Conservation (phyloP, 768 basidiomycete species). For the Mycena maculata region DNA sequence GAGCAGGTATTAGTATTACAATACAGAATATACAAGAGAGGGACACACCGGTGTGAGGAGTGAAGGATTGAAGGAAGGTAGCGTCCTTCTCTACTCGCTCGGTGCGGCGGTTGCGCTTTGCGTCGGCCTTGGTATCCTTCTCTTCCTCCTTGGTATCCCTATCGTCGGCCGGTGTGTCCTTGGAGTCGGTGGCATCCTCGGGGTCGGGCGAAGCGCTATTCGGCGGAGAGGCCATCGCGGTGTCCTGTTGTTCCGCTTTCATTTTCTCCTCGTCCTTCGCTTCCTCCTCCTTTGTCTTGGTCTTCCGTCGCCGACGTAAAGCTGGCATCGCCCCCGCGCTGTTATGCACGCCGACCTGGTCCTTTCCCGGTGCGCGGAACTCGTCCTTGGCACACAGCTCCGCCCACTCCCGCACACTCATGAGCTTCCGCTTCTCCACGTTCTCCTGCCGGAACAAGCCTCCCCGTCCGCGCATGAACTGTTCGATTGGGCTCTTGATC, state of each 20-base stretch:
- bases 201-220: slow-evolving; percentile 52
- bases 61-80: slow-evolving; percentile 77
- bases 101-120: slow-evolving; percentile 52
- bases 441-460: slow-evolving; percentile 94
- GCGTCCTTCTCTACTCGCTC: slow-evolving; percentile 57
- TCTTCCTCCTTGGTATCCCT: too few relatives aligned
- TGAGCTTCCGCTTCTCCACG: slow-evolving; percentile 84
- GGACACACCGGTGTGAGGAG: slow-evolving; percentile 70
- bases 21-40: too few relatives aligned
- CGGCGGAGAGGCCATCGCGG: slow-evolving; percentile 52
- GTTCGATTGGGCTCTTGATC: slow-evolving; percentile 92
- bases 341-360: slow-evolving; percentile 69
- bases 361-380: slow-evolving; percentile 76
- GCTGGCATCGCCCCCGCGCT: slow-evolving; percentile 43
- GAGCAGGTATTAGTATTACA: too few relatives aligned
- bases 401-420: slow-evolving; percentile 91
- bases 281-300: slow-evolving; percentile 34
- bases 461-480: slow-evolving; percentile 87
- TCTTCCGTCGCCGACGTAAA: slow-evolving; percentile 57
- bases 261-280: slow-evolving; percentile 64
- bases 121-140: too few relatives aligned
- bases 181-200: slow-evolving; percentile 31
- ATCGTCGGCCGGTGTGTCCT: too few relatives aligned
- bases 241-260: slow-evolving; percentile 44
- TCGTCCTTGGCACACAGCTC: slow-evolving; percentile 81